Percentiles rank a stretch among this genome's conserved stretches.
Evolutionary conservation across 768 basidiomycete species (phyloP).

Genomic region (Lactarius akahatsu): DNA sequence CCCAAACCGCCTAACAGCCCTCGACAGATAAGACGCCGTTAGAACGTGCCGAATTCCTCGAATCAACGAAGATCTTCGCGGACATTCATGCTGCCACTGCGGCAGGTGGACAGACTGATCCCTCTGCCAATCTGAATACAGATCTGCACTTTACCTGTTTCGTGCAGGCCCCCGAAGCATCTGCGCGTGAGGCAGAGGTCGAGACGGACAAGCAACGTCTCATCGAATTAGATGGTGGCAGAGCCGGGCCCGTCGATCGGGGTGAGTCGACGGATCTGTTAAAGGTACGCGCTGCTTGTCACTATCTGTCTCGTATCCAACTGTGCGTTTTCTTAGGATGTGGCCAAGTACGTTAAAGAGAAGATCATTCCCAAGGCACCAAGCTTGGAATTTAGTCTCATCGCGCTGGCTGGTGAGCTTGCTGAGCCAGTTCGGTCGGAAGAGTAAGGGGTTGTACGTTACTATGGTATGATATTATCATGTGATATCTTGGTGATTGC

Average conservation of each 20-base stretch:
- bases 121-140: slow-evolving; percentile 62
- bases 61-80: slow-evolving; percentile 72
- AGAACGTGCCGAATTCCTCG: slow-evolving; percentile 74
- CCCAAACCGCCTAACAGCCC: not conserved
- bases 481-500: not conserved
- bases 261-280: slow-evolving; percentile 62
- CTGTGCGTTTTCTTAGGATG: slow-evolving; percentile 47
- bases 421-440: not conserved
- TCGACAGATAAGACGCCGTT: slow-evolving; percentile 60
- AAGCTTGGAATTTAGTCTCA: slow-evolving; percentile 65
- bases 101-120: slow-evolving; percentile 62
- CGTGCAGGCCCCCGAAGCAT: slow-evolving; percentile 58
- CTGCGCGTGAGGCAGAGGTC: slow-evolving; percentile 35
- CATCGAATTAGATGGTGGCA: slow-evolving; percentile 81
- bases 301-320: slow-evolving; percentile 8
- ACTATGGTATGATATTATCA: not conserved
- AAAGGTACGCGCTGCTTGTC: slow-evolving; percentile 39
- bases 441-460: not conserved
- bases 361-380: slow-evolving; percentile 54
- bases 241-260: slow-evolving; percentile 78
- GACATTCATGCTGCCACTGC: slow-evolving; percentile 75
- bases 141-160: slow-evolving; percentile 89
- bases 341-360: slow-evolving; percentile 59
- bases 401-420: slow-evolving; percentile 46
- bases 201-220: slow-evolving; percentile 43